Evolutionary conservation across 163 green algal genomes (phyloP).

Genomic region (Volvox carteri): DNA sequence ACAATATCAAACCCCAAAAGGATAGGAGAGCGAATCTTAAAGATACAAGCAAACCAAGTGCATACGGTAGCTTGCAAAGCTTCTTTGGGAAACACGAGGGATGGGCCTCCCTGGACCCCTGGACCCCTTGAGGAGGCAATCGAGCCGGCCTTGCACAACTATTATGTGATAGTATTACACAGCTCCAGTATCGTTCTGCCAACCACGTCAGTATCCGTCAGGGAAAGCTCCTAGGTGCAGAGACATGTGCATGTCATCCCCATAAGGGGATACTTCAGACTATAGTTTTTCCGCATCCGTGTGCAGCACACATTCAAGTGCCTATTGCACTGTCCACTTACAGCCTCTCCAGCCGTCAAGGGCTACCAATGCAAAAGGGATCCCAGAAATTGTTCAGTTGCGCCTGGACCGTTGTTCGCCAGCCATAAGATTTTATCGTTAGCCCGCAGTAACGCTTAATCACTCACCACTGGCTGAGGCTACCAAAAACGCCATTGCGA

Average conservation of each 20-base stretch:
- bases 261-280: not conserved
- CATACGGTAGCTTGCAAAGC: no score
- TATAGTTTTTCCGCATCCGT: constrained; percentile 20
- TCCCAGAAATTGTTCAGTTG: not conserved
- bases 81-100: not conserved
- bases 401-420: not conserved
- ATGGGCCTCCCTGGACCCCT: not conserved
- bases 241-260: not conserved
- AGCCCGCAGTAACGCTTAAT: not conserved
- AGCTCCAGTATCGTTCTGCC: no score
- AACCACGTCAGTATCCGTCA: not conserved
- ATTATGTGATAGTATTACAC: no score
- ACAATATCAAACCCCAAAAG: not conserved
- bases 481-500: not conserved
- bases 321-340: not conserved
- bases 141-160: no score
- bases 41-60: no score
- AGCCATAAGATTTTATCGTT: not conserved
- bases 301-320: not conserved
- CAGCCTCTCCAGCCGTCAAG: not conserved
- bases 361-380: not conserved
- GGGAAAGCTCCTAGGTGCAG: not conserved
- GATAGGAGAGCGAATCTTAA: no score
- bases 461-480: not conserved
- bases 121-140: no score